Conservation (phyloP, 2,329 filamentous ascomycete genomes). For the Dactylellina cionopaga region DNA sequence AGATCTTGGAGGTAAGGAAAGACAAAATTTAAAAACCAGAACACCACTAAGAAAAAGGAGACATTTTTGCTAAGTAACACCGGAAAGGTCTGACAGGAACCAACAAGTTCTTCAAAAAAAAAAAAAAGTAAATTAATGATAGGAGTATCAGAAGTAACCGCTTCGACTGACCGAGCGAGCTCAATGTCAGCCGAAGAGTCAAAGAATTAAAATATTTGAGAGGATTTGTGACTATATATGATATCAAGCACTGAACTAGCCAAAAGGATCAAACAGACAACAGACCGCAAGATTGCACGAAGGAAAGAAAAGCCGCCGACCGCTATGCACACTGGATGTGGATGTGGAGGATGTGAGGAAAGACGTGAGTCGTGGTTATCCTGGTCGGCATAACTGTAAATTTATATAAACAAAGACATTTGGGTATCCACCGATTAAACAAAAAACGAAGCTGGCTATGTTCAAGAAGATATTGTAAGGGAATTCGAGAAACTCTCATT, state of each 20-base stretch:
- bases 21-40: conserved; percentile 8
- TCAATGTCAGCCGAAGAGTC: not conserved
- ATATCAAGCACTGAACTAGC: conserved; percentile 17
- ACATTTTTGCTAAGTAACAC: conserved; percentile 42
- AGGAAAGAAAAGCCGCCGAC: not conserved
- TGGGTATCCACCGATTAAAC: conserved; percentile 49
- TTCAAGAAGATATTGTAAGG: conserved; percentile 32
- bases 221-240: conserved; percentile 19
- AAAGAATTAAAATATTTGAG: conserved; percentile 30
- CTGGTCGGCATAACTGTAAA: conserved; percentile 37
- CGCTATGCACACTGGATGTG: conserved; percentile 42
- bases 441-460: conserved; percentile 42
- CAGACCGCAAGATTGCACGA: conserved; percentile 7
- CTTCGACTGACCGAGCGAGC: too few relatives aligned
- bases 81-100: conserved; percentile 19
- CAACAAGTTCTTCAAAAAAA: conserved; percentile 15
- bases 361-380: conserved; percentile 50
- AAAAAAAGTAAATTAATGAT: conserved; percentile 48
- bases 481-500: conserved; percentile 36
- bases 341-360: conserved; percentile 20
- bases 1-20: not conserved
- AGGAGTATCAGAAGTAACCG: conserved; percentile 36
- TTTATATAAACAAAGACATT: conserved; percentile 36
- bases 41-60: conserved; percentile 2
- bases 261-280: not conserved